phyloP scores from a whole-genome alignment of 1,284 basidiomycete genomes.

The Amylostereum areolatum region DNA sequence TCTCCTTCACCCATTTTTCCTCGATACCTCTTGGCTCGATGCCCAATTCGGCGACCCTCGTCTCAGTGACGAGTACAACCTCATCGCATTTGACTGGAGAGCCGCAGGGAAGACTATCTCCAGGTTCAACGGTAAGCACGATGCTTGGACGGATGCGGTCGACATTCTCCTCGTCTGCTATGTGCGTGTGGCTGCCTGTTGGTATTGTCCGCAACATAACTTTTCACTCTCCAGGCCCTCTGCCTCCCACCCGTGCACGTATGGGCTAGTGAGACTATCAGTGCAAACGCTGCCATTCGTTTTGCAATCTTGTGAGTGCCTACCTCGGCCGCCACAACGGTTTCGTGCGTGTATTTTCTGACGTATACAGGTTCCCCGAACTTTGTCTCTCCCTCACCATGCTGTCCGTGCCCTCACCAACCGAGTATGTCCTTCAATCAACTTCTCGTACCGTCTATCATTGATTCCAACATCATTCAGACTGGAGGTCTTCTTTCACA shows the following conservation, averaged over 20 bases:
- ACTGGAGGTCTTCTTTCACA: conserved; percentile 48
- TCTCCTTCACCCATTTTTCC: conserved; percentile 60
- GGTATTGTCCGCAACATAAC: neutral
- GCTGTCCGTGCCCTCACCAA: conserved; percentile 52
- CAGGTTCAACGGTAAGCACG: conserved; percentile 50
- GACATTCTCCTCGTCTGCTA: conserved; percentile 66
- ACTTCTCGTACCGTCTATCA: neutral
- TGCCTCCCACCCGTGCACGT: conserved; percentile 10
- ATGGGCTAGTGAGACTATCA: conserved; percentile 12
- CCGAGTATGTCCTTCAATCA: conserved; percentile 1
- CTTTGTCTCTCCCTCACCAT: conserved; percentile 60
- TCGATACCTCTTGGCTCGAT: conserved; percentile 65
- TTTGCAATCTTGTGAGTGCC: conserved; percentile 9
- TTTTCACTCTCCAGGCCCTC: neutral
- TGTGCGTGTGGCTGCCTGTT: conserved; percentile 29
- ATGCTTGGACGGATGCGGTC: conserved; percentile 71
- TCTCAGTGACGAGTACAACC: conserved; percentile 49
- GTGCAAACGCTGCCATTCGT: conserved; percentile 8
- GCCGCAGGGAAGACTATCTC: conserved; percentile 50
- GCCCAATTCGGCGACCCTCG: conserved; percentile 63
- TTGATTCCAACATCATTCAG: conserved; percentile 26
- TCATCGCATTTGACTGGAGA: conserved; percentile 70
- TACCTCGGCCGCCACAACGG: neutral
- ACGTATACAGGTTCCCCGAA: conserved; percentile 53
- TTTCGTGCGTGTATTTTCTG: neutral